phyloP scores from a whole-genome alignment of 148 eudicot species.

The Gaultheria prostrata region DNA sequence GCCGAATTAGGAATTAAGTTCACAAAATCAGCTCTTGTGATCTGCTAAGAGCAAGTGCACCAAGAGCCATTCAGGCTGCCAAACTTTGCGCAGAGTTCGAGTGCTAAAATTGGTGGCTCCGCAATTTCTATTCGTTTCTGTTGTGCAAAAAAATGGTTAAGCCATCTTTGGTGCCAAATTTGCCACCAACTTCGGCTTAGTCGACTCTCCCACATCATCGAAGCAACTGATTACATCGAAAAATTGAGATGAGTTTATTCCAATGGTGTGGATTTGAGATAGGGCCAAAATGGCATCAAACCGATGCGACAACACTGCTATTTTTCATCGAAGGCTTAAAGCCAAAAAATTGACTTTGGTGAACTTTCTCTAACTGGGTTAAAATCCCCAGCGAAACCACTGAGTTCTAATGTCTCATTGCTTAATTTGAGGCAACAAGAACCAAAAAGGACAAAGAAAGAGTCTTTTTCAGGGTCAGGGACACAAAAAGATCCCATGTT shows the following conservation, averaged over 20 bases:
- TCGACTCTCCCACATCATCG: not conserved
- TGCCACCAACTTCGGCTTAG: not conserved
- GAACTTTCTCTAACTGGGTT: not conserved
- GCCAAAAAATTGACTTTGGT: not conserved
- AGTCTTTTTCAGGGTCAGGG: constrained; percentile 20
- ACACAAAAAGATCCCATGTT: constrained; percentile 6
- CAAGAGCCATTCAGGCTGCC: not conserved
- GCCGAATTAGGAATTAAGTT: not conserved
- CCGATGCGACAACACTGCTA: not conserved
- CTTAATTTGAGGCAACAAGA: not conserved
- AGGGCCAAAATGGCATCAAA: not conserved
- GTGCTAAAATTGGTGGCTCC: not conserved
- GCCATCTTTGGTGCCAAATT: not conserved
- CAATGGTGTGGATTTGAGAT: not conserved
- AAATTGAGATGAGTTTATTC: not conserved
- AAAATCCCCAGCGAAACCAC: not conserved
- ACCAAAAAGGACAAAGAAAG: not conserved
- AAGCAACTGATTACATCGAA: not conserved
- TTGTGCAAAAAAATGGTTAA: not conserved
- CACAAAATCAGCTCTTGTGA: not conserved
- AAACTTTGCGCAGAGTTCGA: not conserved
- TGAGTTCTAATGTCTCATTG: not conserved
- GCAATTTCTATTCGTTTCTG: not conserved
- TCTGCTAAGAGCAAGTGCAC: not conserved
- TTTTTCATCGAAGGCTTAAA: not conserved